Base-by-base conservation (phyloP, 352 stramenopile genomes). In the Phytophthora podocarpi region DNA sequence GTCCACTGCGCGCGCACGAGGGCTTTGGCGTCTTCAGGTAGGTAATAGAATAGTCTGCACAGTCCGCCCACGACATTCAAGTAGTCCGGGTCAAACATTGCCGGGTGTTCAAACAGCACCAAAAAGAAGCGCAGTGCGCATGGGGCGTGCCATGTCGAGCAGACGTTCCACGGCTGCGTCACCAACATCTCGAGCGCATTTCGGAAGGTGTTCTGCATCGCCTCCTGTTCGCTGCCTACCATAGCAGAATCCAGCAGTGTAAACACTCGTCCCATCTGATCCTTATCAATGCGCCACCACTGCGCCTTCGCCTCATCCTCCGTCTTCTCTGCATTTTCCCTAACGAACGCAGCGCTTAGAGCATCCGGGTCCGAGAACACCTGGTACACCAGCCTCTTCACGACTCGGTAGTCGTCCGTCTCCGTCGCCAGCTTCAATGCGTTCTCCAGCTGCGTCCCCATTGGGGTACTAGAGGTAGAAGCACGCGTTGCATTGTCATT, bases 11-110 rank as follows among this genome's bases (percentile, higher is more conserved):
- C 68, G 4, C 74, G 76, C 20, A 93, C 26, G 9, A 85, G 56
- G 24, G 71, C 55, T 34, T 93, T 91, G n/a, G 82, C 69, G 3
- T 64, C 39, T 7, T 73, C 43, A 0, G 68, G 57, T 13, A 88
- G 49, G 40, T 91, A 83, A 54, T 76, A 91, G 41, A 93, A 88
- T 18, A 93, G 55, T 51, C 83, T 81, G 49, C 77, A 84, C 16
- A 93, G 59, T 4, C 82, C 85, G 16, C 84, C 85, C 3, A 87
- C 76, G 20, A 93, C 76, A 26, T 85, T 78, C 27, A 89, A 55
- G 43, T 90, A 93, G 47, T 90, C 80, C 0, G 85, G 85, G 57
- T 93, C 85, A 60, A 93, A 91, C 30, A 93, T 72, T 16, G 76
- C 62, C 41, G 85, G 82, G 40, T 90, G 78, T 16, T 91, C 82